Base-by-base conservation (phyloP, 1,139 yeast species). In the Maudiozyma humilis region DNA sequence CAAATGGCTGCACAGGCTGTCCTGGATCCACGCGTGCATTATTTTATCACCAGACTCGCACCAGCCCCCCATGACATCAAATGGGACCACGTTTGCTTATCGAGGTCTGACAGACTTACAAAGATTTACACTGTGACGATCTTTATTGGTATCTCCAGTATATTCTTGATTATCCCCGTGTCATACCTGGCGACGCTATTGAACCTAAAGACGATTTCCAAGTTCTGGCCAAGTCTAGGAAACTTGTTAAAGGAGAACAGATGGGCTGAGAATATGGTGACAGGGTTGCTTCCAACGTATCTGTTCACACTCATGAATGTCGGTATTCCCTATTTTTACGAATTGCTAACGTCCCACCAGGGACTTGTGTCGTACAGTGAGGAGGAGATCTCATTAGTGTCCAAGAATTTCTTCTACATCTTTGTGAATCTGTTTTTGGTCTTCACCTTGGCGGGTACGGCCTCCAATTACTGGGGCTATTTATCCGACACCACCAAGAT, bases 1-100 rank as follows among this genome's bases (percentile, higher is more conserved):
- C 93, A 83, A 62, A 82, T 82, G 86, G 84, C 86, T 2, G 91
- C 91, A 0, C 93, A 83, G 57, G 83, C 91, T 0, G 84, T 83
- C 0, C 63, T 83, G 44, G 91, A 83, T 56, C 91, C 91, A 5
- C 70, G 86, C 47, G 88, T 81, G 8, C 79, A 82, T 57, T 80
- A 78, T 52, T 67, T 83, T 45, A 79, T 82, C 48, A 82, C 85
- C 0, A 69, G 76, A 33, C 65, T 82, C 45, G 93, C 93, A 0
- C 93, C 93, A 1, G 88, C 91, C 10, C 89, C 91, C 1, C 80
- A 79, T 48, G 93, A 83, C 60, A 78, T 83, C 35, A 78, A 77
- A 43, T 83, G 93, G 93, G 77, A 75, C 42, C 82, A 80, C 57
- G 80, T 81, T 49, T 79, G 79, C 37, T 61, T 81, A 36, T 74